phyloP scores from a whole-genome alignment of 768 basidiomycete species.

The Suillus clintonianus region DNA sequence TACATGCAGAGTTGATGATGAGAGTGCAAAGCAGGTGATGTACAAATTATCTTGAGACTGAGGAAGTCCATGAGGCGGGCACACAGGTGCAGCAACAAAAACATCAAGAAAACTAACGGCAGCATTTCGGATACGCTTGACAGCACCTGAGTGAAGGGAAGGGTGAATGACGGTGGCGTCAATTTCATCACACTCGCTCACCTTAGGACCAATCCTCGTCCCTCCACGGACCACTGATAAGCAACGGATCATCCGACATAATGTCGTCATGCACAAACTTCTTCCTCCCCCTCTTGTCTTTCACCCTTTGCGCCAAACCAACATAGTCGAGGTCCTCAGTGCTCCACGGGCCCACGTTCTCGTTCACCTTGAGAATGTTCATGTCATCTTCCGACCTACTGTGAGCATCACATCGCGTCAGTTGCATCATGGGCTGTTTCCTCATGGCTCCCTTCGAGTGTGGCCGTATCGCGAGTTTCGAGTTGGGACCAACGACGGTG shows the following conservation, averaged over 20 bases:
- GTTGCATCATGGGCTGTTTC: not conserved
- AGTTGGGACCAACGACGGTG: slow-evolving; percentile 41
- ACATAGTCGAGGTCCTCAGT: slow-evolving; percentile 23
- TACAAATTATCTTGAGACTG: not conserved
- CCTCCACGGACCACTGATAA: slow-evolving; percentile 19
- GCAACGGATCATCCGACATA: slow-evolving; percentile 29
- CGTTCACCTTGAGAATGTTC: slow-evolving; percentile 17
- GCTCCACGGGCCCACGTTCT: slow-evolving; percentile 9
- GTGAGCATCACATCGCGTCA: not conserved
- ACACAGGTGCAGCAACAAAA: not conserved
- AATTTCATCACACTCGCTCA: slow-evolving; percentile 2
- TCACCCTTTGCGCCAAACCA: slow-evolving; percentile 8
- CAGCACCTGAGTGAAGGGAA: not conserved
- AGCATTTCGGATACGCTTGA: not conserved
- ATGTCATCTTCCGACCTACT: slow-evolving; percentile 25
- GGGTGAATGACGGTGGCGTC: not conserved
- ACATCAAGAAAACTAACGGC: not conserved
- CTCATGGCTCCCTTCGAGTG: not conserved
- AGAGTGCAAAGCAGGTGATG: not conserved
- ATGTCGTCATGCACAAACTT: not conserved
- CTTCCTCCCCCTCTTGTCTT: not conserved
- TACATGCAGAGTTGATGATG: not conserved
- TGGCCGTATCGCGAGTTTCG: slow-evolving; percentile 18
- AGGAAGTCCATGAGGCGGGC: not conserved
- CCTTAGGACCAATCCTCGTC: slow-evolving; percentile 10